Evolutionary conservation across 768 basidiomycete species (phyloP), one percentile per base, ranked within the genome.

Genomic region (Russula ochroleuca): DNA sequence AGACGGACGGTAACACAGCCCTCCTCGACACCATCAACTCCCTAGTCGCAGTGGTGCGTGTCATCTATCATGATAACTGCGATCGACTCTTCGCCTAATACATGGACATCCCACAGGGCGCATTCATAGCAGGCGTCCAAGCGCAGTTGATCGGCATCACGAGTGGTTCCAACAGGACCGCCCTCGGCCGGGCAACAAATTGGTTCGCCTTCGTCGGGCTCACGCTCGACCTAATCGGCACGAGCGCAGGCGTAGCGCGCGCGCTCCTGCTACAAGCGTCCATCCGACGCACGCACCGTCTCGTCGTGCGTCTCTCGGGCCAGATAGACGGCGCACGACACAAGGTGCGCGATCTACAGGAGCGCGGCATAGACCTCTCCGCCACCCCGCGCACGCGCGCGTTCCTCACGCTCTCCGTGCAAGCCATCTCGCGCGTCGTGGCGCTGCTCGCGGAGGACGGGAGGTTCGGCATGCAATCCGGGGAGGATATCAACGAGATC

Each of bases 81-180:
- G 28, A 33, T 33, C 13, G 11, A 14, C 52, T 38, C 21, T 37
- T 23, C 23, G 5, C 19, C 21, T 8, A 14, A n/a, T n/a, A 49
- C 48, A 15, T 23, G 43, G 48, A 11, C 23, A 23, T 13, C 15
- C 7, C 19, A 17, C 31, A 68, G 67, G 67, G 49, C 21, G 67
- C 67, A 10, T 68, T 68, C 67, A 62, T 68, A 19, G 67, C 67
- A 11, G 68, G 67, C 3, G 68, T 69, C 19, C 68, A 69, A 35
- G 52, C 68, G 5, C 56, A 58, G 43, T 1, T 69, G 5, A 55
- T 69, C 28, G 17, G 45, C 33, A 51, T 57, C 43, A 38, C 56
- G 5, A 21, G 19, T 25, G 7, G 1, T 13, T 15, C 50, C 43
- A 56, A 54, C 19, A 0, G 3, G 9, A 55, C 7, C 17, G 15